A percentile compares a stretch with the other conserved stretches of the same genome.
phyloP scores from a whole-genome alignment of 495 filamentous ascomycete species.

The Jackrogersella multiformis region DNA sequence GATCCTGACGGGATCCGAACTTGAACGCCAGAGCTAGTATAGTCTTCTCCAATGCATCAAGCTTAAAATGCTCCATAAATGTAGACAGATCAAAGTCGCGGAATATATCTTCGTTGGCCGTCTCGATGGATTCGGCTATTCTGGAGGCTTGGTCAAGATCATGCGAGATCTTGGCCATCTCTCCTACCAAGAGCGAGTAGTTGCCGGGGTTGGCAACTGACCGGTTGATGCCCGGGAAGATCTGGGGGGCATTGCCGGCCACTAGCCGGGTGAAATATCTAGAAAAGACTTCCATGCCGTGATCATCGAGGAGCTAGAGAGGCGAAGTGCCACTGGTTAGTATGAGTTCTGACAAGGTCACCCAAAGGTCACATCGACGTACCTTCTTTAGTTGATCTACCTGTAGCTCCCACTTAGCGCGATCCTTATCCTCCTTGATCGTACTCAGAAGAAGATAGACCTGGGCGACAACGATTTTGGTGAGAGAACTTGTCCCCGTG shows the following conservation, averaged over 20 bases:
- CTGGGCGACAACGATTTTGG: constrained; percentile 93
- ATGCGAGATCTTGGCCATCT: constrained; percentile 83
- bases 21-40: constrained; percentile 91
- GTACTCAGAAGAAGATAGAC: constrained; percentile 92
- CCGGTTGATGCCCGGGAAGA: constrained; percentile 80
- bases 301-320: constrained; percentile 82
- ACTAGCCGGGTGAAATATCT: constrained; percentile 92
- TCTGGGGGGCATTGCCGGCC: constrained; percentile 81
- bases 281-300: constrained; percentile 96
- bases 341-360: constrained; percentile 4
- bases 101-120: constrained; percentile 83
- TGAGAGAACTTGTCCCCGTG: constrained; percentile 66
- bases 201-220: constrained; percentile 77
- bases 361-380: constrained; percentile 43
- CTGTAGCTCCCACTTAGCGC: constrained; percentile 92
- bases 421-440: constrained; percentile 90
- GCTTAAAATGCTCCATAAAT: constrained; percentile 92
- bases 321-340: background rate
- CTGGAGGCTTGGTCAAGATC: constrained; percentile 84
- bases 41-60: constrained; percentile 86
- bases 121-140: constrained; percentile 92
- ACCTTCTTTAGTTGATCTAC: constrained; percentile 92
- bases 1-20: constrained; percentile 75
- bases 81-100: constrained; percentile 91
- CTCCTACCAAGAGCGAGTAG: constrained; percentile 80